Evolutionary conservation across 2,329 filamentous ascomycete genomes (phyloP).

Genomic region (Aspergillus sp.): DNA sequence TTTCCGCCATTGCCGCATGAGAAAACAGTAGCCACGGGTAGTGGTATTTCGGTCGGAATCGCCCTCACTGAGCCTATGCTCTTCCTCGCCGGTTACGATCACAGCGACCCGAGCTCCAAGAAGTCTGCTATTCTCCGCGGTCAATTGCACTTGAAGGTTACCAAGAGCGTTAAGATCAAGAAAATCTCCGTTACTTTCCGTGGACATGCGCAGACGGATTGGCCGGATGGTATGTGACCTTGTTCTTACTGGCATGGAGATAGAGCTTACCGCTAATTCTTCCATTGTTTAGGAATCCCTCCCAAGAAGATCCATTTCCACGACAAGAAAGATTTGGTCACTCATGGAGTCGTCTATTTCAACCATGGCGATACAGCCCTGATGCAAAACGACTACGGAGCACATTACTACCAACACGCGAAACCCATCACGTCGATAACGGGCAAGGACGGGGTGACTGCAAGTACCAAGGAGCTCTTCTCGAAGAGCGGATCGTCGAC

Average conservation of each 20-base stretch:
- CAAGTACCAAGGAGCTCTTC: slow-evolving; percentile 30
- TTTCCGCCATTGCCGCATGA: slow-evolving; percentile 37
- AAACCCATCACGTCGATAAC: slow-evolving; percentile 23
- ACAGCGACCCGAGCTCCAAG: slow-evolving; percentile 47
- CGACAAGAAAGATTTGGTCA: slow-evolving; percentile 79
- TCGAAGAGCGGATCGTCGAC: slow-evolving; percentile 34
- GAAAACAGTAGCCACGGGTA: slow-evolving; percentile 43
- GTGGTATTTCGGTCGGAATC: slow-evolving; percentile 41
- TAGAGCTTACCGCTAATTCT: slow-evolving; percentile 3
- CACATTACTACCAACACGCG: slow-evolving; percentile 55
- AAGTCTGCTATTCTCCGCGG: slow-evolving; percentile 80
- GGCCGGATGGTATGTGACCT: slow-evolving; percentile 66
- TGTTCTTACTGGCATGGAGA: background rate
- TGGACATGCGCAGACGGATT: slow-evolving; percentile 81
- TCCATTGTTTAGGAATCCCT: slow-evolving; percentile 59
- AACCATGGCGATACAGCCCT: slow-evolving; percentile 47
- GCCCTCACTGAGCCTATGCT: slow-evolving; percentile 44
- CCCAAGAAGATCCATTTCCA: slow-evolving; percentile 75
- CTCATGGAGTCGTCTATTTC: slow-evolving; percentile 88
- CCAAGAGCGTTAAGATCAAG: slow-evolving; percentile 90
- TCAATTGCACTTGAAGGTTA: slow-evolving; percentile 70
- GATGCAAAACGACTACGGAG: slow-evolving; percentile 56
- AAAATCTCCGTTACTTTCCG: slow-evolving; percentile 79
- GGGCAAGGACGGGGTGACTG: slow-evolving; percentile 26
- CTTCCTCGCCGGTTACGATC: slow-evolving; percentile 45